Evolutionary conservation across 2,329 filamentous ascomycete species (phyloP), one percentile per base, ranked within the genome.

Genomic region (Neofusicoccum umdonicola): DNA sequence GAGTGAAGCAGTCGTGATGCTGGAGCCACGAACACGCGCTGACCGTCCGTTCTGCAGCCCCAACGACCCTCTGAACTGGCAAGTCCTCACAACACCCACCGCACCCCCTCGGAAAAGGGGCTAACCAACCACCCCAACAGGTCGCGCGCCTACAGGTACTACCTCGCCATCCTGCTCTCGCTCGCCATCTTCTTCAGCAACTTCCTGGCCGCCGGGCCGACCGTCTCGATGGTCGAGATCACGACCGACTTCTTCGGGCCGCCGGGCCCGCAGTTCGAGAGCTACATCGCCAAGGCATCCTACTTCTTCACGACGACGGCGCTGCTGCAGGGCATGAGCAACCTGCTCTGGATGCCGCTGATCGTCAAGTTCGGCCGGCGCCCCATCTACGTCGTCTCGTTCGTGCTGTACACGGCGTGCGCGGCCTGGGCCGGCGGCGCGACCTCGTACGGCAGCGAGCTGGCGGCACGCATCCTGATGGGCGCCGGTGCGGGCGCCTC

Each of bases 181-280:
- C 66, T 82, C 3, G 83, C 84, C 61, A 85, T 86, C 76, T 77
- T 84, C 66, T 79, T 86, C 72, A 84, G 80, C 73, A 86, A 86
- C 71, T 86, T 86, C 67, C 73, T 86, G 4, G 83, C 84, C 0
- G 84, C 83, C n/a, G 84, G 79, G 0, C 84, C 84, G 3, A 80
- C 80, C 3, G 80, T 86, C 35, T 83, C 82, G 62, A 81, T 86
- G 45, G 72, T 82, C 11, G 69, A 77, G 2, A 83, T 81, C 4
- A 79, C 83, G 3, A 67, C 78, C 7, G 77, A 79, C 66, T 64
- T 64, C 45, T 84, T 84, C 73, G 81, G 80, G 3, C 69, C 73
- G 3, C 68, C 75, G 13, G 67, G 71, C 3, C 68, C 74, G 6
- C 68, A 17, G 66, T 80, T 73, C 37, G 69, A 66, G 2, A 64